Conservation (phyloP, 2,329 filamentous ascomycete genomes). For the Phoma sp. region DNA sequence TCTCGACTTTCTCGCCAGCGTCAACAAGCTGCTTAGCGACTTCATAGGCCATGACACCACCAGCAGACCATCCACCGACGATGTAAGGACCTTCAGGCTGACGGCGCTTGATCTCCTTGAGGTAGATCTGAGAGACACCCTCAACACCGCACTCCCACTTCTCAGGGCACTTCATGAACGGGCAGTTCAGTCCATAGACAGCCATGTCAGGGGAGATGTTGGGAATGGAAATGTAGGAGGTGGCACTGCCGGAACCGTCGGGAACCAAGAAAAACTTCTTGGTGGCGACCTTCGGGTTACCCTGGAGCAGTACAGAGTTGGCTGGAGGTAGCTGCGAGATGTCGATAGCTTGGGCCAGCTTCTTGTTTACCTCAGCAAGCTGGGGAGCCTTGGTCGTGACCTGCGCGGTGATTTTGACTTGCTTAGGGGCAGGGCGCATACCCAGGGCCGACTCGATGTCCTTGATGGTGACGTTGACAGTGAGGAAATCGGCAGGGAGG, state of each 20-base stretch:
- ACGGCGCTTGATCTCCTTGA: conserved; percentile 72
- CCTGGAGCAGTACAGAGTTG: conserved; percentile 64
- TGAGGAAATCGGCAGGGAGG: conserved; percentile 62
- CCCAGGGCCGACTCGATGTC: conserved; percentile 71
- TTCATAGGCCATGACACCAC: conserved; percentile 62
- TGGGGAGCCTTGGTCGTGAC: conserved; percentile 40
- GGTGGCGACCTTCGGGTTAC: conserved; percentile 62
- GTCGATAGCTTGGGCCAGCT: conserved; percentile 50
- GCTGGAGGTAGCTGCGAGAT: conserved; percentile 55
- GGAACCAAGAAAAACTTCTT: conserved; percentile 62
- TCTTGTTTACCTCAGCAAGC: conserved; percentile 58
- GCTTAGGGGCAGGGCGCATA: conserved; percentile 55
- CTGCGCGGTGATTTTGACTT: conserved; percentile 39
- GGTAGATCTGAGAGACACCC: conserved; percentile 69
- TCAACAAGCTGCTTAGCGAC: conserved; percentile 57
- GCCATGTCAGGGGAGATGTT: conserved; percentile 59
- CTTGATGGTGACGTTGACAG: conserved; percentile 66
- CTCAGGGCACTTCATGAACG: conserved; percentile 73
- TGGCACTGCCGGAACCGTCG: conserved; percentile 65
- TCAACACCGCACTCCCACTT: conserved; percentile 71
- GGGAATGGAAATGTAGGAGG: conserved; percentile 69
- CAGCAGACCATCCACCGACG: conserved; percentile 63
- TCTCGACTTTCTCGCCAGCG: conserved; percentile 57
- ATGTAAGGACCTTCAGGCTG: conserved; percentile 68
- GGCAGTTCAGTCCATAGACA: conserved; percentile 68